phyloP scores from a whole-genome alignment of 148 eudicot genomes.

The Chenopodium berlandieri region DNA sequence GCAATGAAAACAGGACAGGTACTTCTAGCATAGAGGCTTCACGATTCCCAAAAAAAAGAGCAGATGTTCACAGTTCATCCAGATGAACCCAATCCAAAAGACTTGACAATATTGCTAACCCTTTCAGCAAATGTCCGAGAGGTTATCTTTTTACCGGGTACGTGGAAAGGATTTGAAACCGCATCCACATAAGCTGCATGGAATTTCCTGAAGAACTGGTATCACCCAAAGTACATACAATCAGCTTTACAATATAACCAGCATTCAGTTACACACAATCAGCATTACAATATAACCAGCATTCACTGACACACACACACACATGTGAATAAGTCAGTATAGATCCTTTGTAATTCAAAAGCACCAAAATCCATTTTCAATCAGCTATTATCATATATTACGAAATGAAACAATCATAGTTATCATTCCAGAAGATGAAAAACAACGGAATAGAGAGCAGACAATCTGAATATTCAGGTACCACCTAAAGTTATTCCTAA shows the following conservation, averaged over 20 bases:
- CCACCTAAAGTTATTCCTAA: neutral
- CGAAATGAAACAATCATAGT: neutral
- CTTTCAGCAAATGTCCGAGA: constrained; percentile 80
- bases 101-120: constrained; percentile 78
- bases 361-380: neutral
- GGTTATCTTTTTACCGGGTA: constrained; percentile 97
- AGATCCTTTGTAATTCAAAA: neutral
- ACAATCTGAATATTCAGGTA: neutral
- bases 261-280: constrained; percentile 3
- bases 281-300: neutral
- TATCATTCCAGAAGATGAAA: neutral
- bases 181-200: constrained; percentile 96
- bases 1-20: neutral
- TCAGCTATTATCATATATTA: neutral
- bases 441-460: neutral
- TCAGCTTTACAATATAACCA: constrained; percentile 6
- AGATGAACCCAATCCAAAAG: constrained; percentile 77
- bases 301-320: neutral
- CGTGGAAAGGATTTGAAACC: constrained; percentile 96
- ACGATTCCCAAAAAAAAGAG: neutral
- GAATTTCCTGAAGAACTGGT: constrained; percentile 87
- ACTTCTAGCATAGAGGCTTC: constrained; percentile 12
- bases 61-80: constrained; percentile 41
- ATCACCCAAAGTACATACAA: neutral
- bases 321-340: neutral